phyloP scores from a whole-genome alignment of 1,139 yeast species.

The Hyphopichia wangnamkhiaoensis region DNA sequence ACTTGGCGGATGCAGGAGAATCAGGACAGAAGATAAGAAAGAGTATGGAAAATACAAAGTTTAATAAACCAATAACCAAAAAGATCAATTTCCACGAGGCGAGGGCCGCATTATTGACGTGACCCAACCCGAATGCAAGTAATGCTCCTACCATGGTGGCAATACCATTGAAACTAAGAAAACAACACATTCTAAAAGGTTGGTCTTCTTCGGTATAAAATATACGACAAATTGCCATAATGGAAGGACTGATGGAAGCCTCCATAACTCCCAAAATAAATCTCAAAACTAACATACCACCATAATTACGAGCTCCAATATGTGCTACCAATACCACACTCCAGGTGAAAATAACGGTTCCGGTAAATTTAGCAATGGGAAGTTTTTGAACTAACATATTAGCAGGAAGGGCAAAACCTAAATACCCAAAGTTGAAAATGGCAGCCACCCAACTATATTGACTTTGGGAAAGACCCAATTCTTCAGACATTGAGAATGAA shows the following conservation, averaged over 20 bases:
- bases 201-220: constrained; percentile 31
- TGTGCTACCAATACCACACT: constrained; percentile 51
- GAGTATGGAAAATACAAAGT: constrained; percentile 24
- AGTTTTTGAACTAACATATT: constrained; percentile 51
- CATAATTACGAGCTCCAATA: constrained; percentile 45
- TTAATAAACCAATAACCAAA: constrained; percentile 49
- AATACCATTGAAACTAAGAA: constrained; percentile 30
- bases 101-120: constrained; percentile 22
- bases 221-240: constrained; percentile 24
- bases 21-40: constrained; percentile 30
- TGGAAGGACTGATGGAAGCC: constrained; percentile 36
- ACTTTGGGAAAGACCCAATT: constrained; percentile 22
- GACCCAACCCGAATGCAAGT: constrained; percentile 36
- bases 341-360: constrained; percentile 49
- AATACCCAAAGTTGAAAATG: constrained; percentile 55
- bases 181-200: constrained; percentile 34
- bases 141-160: constrained; percentile 35
- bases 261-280: constrained; percentile 43
- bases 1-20: constrained; percentile 40
- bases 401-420: constrained; percentile 55
- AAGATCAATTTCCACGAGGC: constrained; percentile 31
- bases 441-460: constrained; percentile 55
- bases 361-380: constrained; percentile 55
- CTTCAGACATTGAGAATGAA: constrained; percentile 23
- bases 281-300: constrained; percentile 50